Percentiles rank a stretch among this genome's conserved stretches.
phyloP scores from a whole-genome alignment of 2,329 filamentous ascomycete species.

The Rachicladosporium sp. region DNA sequence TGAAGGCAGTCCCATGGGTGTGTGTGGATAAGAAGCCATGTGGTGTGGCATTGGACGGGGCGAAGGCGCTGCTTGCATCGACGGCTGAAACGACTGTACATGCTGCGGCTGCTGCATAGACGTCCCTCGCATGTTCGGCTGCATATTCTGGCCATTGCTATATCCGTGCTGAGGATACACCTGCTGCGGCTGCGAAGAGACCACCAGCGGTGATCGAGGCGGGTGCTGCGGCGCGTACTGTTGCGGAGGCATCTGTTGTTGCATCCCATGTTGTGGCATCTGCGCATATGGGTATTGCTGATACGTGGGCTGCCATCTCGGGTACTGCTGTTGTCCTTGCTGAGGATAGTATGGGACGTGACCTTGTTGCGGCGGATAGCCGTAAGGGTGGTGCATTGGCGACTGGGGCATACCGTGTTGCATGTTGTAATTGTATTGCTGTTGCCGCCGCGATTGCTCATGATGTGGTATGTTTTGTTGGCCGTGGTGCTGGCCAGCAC shows the following conservation, averaged over 20 bases:
- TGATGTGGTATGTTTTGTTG: constrained; percentile 21
- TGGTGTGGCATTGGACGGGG: constrained; percentile 5
- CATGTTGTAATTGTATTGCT: constrained; percentile 24
- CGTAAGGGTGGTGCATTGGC: constrained; percentile 16
- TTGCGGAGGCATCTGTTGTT: constrained; percentile 14
- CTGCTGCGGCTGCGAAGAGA: constrained; percentile 33
- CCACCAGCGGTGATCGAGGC: constrained; percentile 31
- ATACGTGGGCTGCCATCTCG: constrained; percentile 24
- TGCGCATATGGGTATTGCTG: constrained; percentile 22
- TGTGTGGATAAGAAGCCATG: constrained; percentile 6
- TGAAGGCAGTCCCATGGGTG: constrained; percentile 10
- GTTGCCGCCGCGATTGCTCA: constrained; percentile 25
- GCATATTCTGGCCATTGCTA: constrained; percentile 7
- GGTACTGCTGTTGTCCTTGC: constrained; percentile 7
- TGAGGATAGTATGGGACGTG: constrained; percentile 11
- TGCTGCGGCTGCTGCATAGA: constrained; percentile 8
- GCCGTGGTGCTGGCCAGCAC: too few species aligned
- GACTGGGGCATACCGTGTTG: constrained; percentile 27
- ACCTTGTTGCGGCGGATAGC: constrained; percentile 7
- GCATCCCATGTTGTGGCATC: constrained; percentile 3
- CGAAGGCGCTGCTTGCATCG: constrained; percentile 5
- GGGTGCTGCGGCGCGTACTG: constrained; percentile 27
- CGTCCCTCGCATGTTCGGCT: constrained; percentile 34
- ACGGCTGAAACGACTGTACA: constrained; percentile 5
- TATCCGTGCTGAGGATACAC: too few species aligned